Conservation (phyloP, 805 yeast genomes). For the Cyberlindnera samutprakarnensis region DNA sequence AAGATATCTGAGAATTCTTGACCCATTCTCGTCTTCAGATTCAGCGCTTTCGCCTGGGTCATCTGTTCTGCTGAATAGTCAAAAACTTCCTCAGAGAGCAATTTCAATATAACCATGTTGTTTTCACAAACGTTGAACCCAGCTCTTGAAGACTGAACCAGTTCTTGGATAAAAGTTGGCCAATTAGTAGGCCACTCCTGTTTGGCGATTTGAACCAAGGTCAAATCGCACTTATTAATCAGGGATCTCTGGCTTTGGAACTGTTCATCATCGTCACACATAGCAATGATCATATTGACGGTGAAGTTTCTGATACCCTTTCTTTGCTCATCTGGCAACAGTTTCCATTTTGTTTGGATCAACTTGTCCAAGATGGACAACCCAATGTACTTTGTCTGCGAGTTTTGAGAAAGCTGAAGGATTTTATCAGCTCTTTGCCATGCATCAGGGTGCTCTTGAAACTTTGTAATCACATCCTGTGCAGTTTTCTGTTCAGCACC, state of each 20-base stretch:
- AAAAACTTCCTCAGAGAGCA: slow-evolving; percentile 91
- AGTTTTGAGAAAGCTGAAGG: slow-evolving; percentile 64
- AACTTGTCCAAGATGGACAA: slow-evolving; percentile 82
- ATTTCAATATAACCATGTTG: slow-evolving; percentile 85
- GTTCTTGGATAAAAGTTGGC: slow-evolving; percentile 95
- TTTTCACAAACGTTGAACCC: slow-evolving; percentile 94
- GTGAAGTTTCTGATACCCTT: slow-evolving; percentile 90
- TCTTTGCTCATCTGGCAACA: slow-evolving; percentile 81
- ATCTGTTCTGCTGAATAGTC: slow-evolving; percentile 93
- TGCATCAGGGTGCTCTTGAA: slow-evolving; percentile 91
- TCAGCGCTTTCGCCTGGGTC: slow-evolving; percentile 91
- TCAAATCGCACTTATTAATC: slow-evolving; percentile 88
- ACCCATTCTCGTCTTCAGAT: slow-evolving; percentile 75
- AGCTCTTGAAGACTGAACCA: slow-evolving; percentile 75
- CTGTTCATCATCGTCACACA: slow-evolving; percentile 75
- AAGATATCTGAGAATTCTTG: slow-evolving; percentile 91
- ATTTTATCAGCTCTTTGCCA: slow-evolving; percentile 94
- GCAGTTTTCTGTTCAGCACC: slow-evolving; percentile 65
- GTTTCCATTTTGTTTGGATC: slow-evolving; percentile 90
- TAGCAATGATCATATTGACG: slow-evolving; percentile 85
- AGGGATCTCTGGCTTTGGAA: slow-evolving; percentile 71
- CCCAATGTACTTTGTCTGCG: slow-evolving; percentile 91
- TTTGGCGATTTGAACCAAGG: slow-evolving; percentile 87
- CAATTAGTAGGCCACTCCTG: slow-evolving; percentile 99
- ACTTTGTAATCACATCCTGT: slow-evolving; percentile 62